These are phyloP conservation scores for Cafeteria roenbergensis DNA, from an alignment of 108 stramenopile genomes.

Conservation along the genomic window DNA sequence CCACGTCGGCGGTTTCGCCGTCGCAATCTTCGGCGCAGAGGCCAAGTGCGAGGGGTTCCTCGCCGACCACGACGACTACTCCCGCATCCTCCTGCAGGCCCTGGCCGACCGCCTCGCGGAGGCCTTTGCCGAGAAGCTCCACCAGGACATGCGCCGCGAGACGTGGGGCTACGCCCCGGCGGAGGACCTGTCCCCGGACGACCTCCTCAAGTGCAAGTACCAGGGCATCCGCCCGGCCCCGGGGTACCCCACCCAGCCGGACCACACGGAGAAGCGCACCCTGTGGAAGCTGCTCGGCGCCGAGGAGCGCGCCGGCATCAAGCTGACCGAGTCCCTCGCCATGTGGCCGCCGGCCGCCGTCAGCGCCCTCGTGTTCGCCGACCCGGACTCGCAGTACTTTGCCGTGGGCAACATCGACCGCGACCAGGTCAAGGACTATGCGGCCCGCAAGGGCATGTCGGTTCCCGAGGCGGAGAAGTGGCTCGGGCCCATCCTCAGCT, in stretches of 20 bases:
- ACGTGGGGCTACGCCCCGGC: slow-evolving; percentile 86
- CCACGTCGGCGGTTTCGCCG: slow-evolving; percentile 17
- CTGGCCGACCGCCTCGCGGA: slow-evolving; percentile 95
- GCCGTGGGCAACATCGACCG: slow-evolving; percentile 96
- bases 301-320: slow-evolving; percentile 74
- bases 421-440: slow-evolving; percentile 94
- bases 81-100: slow-evolving; percentile 97
- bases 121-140: slow-evolving; percentile 97
- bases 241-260: slow-evolving; percentile 97
- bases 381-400: slow-evolving; percentile 85
- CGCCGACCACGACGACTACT: slow-evolving; percentile 84
- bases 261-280: slow-evolving; percentile 94
- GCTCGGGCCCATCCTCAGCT: slow-evolving; percentile 90
- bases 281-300: slow-evolving; percentile 92
- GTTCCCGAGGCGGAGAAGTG: slow-evolving; percentile 71
- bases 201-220: slow-evolving; percentile 95
- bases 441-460: slow-evolving; percentile 73
- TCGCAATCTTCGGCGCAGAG: slow-evolving; percentile 12
- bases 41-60: slow-evolving; percentile 18
- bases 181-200: slow-evolving; percentile 60
- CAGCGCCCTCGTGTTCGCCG: slow-evolving; percentile 89
- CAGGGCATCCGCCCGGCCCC: slow-evolving; percentile 97
- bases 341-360: slow-evolving; percentile 98
- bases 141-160: slow-evolving; percentile 77
- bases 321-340: slow-evolving; percentile 73